Conservation (phyloP, 2,329 filamentous ascomycete species). For the Biscogniauxia mediterranea region DNA sequence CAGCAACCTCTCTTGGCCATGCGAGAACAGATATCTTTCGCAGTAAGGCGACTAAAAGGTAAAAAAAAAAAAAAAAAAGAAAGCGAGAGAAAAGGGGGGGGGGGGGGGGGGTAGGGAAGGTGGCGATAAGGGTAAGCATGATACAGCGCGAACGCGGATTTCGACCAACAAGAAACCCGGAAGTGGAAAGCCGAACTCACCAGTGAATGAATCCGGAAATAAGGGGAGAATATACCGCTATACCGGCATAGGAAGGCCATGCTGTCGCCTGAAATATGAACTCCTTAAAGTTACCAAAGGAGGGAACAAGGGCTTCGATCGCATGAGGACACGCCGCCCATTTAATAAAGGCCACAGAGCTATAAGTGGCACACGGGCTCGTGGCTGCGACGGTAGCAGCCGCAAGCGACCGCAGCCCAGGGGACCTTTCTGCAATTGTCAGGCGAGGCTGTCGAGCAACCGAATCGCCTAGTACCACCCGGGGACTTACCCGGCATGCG, state of each 20-base stretch:
- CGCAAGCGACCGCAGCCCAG: neutral
- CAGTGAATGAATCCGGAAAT: slow-evolving; percentile 15
- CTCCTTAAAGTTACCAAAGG: slow-evolving; percentile 11
- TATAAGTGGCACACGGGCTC: slow-evolving; percentile 9
- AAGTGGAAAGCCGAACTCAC: slow-evolving; percentile 17
- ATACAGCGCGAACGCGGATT: slow-evolving; percentile 10
- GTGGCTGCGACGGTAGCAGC: slow-evolving; percentile 13
- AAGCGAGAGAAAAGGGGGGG: neutral
- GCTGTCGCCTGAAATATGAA: slow-evolving; percentile 5
- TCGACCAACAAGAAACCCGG: slow-evolving; percentile 20
- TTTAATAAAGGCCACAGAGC: slow-evolving; percentile 8
- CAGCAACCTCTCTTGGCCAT: neutral
- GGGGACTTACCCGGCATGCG: neutral
- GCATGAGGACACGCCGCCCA: slow-evolving; percentile 12
- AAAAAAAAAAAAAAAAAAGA: neutral
- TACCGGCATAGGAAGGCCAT: slow-evolving; percentile 13
- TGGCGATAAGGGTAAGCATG: slow-evolving; percentile 12
- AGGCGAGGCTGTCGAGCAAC: neutral
- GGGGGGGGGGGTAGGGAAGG: slow-evolving; percentile 11
- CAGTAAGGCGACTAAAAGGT: neutral
- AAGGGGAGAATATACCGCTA: slow-evolving; percentile 12
- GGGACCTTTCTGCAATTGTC: neutral
- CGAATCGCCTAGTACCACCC: neutral
- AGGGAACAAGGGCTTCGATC: slow-evolving; percentile 22
- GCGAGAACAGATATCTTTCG: neutral